Conservation (phyloP, 768 basidiomycete species). For the Boletellus sp. region DNA sequence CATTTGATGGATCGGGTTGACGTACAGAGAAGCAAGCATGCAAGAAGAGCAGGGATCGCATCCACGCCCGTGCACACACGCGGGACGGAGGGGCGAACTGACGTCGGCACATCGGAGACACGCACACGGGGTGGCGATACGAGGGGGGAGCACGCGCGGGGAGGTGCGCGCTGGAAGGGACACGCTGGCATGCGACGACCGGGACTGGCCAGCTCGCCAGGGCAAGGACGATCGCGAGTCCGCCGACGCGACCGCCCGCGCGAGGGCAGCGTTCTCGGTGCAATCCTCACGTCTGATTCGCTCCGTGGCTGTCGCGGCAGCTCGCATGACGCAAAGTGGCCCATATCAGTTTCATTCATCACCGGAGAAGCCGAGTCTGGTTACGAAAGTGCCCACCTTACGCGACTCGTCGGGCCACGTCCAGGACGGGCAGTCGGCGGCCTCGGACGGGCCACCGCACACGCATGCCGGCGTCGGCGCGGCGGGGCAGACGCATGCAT, state of each 20-base stretch:
- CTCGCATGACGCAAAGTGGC: slow-evolving; percentile 11
- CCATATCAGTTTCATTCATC: slow-evolving; percentile 27
- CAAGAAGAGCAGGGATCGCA: slow-evolving; percentile 20
- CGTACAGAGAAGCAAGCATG: slow-evolving; percentile 34
- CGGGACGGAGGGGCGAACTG: slow-evolving; percentile 13
- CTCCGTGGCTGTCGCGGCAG: slow-evolving; percentile 20
- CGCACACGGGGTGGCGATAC: slow-evolving; percentile 2
- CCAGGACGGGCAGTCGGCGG: no score
- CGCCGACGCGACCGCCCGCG: no score
- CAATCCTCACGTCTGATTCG: slow-evolving; percentile 24
- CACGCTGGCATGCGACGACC: no score
- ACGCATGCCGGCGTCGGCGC: no score
- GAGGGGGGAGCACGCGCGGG: not conserved
- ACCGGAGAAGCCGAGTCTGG: slow-evolving; percentile 16
- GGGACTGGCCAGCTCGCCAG: no score
- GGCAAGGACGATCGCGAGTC: no score
- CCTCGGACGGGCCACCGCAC: no score
- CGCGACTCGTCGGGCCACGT: slow-evolving; percentile 1
- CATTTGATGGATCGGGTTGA: slow-evolving; percentile 31
- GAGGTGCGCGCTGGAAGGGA: no score
- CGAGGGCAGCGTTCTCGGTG: slow-evolving; percentile 15
- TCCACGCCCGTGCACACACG: slow-evolving; percentile 19
- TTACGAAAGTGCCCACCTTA: slow-evolving; percentile 24
- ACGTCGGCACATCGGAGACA: no score
- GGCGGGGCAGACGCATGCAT: no score